A percentile compares a stretch with the other conserved stretches of the same genome.
phyloP scores from a whole-genome alignment of 2,329 filamentous ascomycete species.

The Graphilbum sp. region DNA sequence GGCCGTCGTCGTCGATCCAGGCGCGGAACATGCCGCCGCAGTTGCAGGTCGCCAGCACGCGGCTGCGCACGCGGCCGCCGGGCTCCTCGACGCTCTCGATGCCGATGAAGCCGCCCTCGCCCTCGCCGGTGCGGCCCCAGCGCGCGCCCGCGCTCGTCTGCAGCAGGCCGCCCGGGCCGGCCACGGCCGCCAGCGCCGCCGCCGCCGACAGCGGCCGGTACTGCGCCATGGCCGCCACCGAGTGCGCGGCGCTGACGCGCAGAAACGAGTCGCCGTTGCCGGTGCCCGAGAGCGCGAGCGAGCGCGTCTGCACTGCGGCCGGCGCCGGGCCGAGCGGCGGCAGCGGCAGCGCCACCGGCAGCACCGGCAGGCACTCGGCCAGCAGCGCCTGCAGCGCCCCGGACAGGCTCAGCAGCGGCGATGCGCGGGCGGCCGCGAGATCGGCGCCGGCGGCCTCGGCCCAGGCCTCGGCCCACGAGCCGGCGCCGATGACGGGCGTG shows the following conservation, averaged over 20 bases:
- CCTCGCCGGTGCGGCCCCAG: conserved; percentile 61
- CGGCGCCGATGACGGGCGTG: conserved; percentile 67
- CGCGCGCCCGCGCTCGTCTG: conserved; percentile 57
- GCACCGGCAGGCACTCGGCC: conserved; percentile 41
- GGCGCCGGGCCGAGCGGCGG: background rate
- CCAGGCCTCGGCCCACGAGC: conserved; percentile 87
- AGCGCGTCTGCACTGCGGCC: conserved; percentile 13
- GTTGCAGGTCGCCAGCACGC: conserved; percentile 64
- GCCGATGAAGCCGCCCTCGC: conserved; percentile 73
- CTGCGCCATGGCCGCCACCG: conserved; percentile 54
- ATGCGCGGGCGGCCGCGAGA: conserved; percentile 3
- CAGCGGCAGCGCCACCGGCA: background rate
- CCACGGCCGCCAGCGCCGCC: conserved; percentile 44
- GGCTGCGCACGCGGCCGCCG: conserved; percentile 26
- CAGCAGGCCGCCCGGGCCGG: conserved; percentile 57
- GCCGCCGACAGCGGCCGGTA: conserved; percentile 38
- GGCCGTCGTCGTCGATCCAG: conserved; percentile 49
- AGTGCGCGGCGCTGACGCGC: conserved; percentile 52
- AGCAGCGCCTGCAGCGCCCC: conserved; percentile 30
- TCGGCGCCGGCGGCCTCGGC: conserved; percentile 20
- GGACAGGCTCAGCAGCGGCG: conserved; percentile 21
- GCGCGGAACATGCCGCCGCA: conserved; percentile 80
- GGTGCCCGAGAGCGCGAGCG: conserved; percentile 54
- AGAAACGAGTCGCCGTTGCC: conserved; percentile 86
- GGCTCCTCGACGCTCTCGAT: conserved; percentile 43